These are phyloP conservation scores for Lepidium campestre DNA, from an alignment of 441 rosid species.

Conservation along the genomic window DNA sequence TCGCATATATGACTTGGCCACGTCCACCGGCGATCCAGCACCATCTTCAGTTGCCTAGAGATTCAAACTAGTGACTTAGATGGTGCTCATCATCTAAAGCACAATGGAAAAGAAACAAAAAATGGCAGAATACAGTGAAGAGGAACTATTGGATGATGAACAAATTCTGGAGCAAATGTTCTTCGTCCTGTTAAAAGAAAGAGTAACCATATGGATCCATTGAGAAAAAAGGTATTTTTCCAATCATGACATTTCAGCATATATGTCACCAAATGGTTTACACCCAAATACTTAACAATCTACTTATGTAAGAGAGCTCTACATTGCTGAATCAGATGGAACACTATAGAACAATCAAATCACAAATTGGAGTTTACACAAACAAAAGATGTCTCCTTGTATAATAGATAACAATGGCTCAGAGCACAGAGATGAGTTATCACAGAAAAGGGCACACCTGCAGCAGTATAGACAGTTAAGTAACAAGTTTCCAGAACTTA, in stretches of 20 bases:
- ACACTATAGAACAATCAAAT: slow-evolving; percentile 3
- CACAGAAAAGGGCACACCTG: slow-evolving; percentile 38
- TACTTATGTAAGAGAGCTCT: not conserved
- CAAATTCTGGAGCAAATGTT: not conserved
- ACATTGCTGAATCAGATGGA: not conserved
- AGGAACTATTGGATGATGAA: not conserved
- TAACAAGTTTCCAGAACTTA: slow-evolving; percentile 37
- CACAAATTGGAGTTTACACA: not conserved
- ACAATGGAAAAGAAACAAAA: slow-evolving; percentile 13
- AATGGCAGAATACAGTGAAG: not conserved
- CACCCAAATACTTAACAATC: not conserved
- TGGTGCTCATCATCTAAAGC: slow-evolving; percentile 20
- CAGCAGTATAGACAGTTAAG: slow-evolving; percentile 31
- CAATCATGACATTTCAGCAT: not conserved
- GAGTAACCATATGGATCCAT: not conserved
- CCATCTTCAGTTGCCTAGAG: slow-evolving; percentile 50
- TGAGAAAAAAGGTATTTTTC: not conserved
- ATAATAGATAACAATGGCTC: not conserved
- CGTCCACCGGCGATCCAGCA: slow-evolving; percentile 64
- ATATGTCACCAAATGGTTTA: not conserved
- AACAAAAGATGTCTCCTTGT: not conserved
- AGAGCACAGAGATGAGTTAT: not conserved
- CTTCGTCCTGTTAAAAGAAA: not conserved
- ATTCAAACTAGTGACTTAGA: slow-evolving; percentile 12
- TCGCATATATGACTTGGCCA: slow-evolving; percentile 84